Evolutionary conservation across 768 basidiomycete species (phyloP).

Genomic region (Inosperma sp.): DNA sequence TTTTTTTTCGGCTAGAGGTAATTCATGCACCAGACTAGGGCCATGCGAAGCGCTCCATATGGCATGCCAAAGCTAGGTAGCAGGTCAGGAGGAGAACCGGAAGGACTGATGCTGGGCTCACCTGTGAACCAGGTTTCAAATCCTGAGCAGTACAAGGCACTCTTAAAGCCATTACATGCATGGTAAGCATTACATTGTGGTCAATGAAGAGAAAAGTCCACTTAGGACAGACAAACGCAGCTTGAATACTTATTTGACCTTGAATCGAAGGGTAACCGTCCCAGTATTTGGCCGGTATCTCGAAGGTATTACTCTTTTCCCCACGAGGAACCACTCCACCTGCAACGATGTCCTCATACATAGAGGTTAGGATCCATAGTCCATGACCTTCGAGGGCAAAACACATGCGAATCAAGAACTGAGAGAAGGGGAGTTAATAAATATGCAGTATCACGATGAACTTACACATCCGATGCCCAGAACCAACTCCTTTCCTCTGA

Average conservation of each 20-base stretch:
- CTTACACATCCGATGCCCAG: neutral
- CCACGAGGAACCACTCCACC: neutral
- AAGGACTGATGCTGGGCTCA: neutral
- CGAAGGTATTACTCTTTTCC: neutral
- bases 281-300: neutral
- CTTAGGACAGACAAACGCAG: neutral
- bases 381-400: conserved; percentile 1
- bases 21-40: neutral
- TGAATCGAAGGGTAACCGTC: neutral
- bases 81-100: neutral
- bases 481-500: neutral
- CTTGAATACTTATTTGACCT: neutral
- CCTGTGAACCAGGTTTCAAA: neutral
- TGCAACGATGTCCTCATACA: neutral
- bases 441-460: no score
- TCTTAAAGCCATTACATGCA: conserved; percentile 11
- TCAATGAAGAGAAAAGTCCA: conserved; percentile 11
- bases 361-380: neutral
- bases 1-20: neutral
- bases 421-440: no score
- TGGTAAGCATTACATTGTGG: conserved; percentile 9
- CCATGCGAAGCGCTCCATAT: neutral
- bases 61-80: neutral
- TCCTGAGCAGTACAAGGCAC: neutral
- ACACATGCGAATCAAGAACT: neutral